Evolutionary conservation across 179 eudicot species (phyloP), one percentile per base, ranked within the genome.

Genomic region (Beta macrorhiza): DNA sequence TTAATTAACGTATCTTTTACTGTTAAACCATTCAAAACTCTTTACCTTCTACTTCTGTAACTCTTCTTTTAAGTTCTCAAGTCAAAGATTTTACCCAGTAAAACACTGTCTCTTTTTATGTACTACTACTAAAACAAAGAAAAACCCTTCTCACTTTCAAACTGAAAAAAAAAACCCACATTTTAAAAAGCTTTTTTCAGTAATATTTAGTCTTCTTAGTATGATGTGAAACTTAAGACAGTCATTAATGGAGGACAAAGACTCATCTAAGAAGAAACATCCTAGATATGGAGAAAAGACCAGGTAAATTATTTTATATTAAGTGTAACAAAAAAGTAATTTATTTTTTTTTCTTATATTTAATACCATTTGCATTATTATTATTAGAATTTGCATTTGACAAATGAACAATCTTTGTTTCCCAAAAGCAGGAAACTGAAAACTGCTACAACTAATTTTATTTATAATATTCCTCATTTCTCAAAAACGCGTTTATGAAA

Each of bases 401-500:
- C 51, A 68, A 67, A 29, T 37, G 16, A 42, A 44, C 4, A 68
- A 68, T 68, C 51, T 37, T 68, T 68, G 67, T 19, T 68, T 37
- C 51, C 20, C 11, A 68, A 14, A 10, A 20, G 70, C 45, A 67
- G 45, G 32, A 67, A 67, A 22, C 17, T 67, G 44, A 65, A 29
- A 65, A 32, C 45, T 65, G 47, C 51, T 68, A 4, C 52, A 14
- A 1, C 16, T 44, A 44, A 13, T 8, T 59, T 59, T 22, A 56
- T 2, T 17, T 17, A 61, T 52, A 42, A 6, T 61, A 13, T 37
- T 51, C 57, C 3, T 42, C 12, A 14, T 15, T 17, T 10, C 0
- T 37, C 56, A 74, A 63, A 29, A 82, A 82, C 87, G 87, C 87
- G 87, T 85, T 63, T 44, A 68, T 52, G 82, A 72, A 15, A 57